Percentiles rank a stretch among this genome's conserved stretches.
Conservation (phyloP, 1,284 basidiomycete species). For the Moesziomyces sp. region DNA sequence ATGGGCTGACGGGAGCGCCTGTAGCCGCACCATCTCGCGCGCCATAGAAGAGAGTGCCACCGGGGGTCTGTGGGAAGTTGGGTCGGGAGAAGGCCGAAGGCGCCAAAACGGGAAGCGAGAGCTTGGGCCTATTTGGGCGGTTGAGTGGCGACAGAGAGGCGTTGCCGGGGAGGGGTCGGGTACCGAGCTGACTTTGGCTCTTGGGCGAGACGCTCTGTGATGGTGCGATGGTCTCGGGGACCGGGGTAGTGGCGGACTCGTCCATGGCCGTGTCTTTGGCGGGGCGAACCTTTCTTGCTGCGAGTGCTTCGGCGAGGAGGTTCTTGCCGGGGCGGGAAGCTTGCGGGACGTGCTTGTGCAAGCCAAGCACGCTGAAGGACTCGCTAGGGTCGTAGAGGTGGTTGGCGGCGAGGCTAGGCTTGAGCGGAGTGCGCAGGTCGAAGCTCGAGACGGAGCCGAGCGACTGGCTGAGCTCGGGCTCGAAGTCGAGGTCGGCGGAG, state of each 20-base stretch:
- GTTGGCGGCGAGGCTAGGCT: slow-evolving; percentile 36
- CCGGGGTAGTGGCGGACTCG: slow-evolving; percentile 1
- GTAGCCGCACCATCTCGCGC: slow-evolving; percentile 61
- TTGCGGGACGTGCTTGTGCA: slow-evolving; percentile 24
- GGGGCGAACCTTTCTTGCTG: slow-evolving; percentile 26
- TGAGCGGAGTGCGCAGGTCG: slow-evolving; percentile 55
- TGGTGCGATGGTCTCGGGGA: slow-evolving; percentile 2
- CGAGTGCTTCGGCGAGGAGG: slow-evolving; percentile 35
- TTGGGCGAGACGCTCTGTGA: slow-evolving; percentile 29
- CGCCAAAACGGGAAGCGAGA: slow-evolving; percentile 26
- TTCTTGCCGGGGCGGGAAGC: slow-evolving; percentile 24
- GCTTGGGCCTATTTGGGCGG: slow-evolving; percentile 36
- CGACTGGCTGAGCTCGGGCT: slow-evolving; percentile 56
- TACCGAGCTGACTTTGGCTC: slow-evolving; percentile 1
- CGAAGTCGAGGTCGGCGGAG: slow-evolving; percentile 18
- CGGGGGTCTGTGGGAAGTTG: slow-evolving; percentile 57
- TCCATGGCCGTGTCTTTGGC: slow-evolving; percentile 1
- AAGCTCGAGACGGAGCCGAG: slow-evolving; percentile 53
- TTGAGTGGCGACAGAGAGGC: slow-evolving; percentile 28
- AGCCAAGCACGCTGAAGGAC: slow-evolving; percentile 30
- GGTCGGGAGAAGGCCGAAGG: slow-evolving; percentile 40
- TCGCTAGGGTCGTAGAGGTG: slow-evolving; percentile 34
- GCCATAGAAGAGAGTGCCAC: slow-evolving; percentile 51
- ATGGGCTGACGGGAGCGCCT: slow-evolving; percentile 58
- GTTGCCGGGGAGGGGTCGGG: slow-evolving; percentile 6